These are phyloP conservation scores for Chiua virens DNA, from an alignment of 768 basidiomycete genomes.

Conservation along the genomic window DNA sequence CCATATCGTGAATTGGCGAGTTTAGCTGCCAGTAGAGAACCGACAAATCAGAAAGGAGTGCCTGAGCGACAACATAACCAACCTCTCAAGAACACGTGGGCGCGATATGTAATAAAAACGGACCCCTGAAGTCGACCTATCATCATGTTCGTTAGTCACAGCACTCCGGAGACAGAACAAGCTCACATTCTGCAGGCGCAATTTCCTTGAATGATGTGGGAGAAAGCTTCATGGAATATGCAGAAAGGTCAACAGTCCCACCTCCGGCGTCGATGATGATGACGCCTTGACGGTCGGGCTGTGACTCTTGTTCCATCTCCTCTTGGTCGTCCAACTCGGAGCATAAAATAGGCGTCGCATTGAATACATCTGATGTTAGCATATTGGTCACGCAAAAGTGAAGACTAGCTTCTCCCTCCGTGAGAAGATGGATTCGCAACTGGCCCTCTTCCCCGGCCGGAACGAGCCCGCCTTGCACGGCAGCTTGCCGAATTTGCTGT, in stretches of 20 bases:
- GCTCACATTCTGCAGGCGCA: constrained; percentile 33
- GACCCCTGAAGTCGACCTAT: too few relatives aligned
- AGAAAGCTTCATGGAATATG: constrained; percentile 38
- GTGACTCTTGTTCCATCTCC: background rate
- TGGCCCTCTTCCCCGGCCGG: constrained; percentile 36
- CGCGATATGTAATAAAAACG: too few relatives aligned
- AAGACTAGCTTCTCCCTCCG: constrained; percentile 56
- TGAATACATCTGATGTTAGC: constrained; percentile 32
- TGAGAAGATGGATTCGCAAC: constrained; percentile 50
- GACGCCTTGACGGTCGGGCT: constrained; percentile 29
- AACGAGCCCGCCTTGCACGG: constrained; percentile 48
- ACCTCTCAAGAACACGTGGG: too few relatives aligned
- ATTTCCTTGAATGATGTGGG: constrained; percentile 39
- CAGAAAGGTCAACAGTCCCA: constrained; percentile 41
- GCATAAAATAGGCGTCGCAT: constrained; percentile 4
- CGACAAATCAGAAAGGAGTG: too few relatives aligned
- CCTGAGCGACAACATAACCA: too few relatives aligned
- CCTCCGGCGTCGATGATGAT: constrained; percentile 53
- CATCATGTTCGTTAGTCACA: too few relatives aligned
- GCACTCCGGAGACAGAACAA: too few relatives aligned
- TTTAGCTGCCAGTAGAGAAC: too few relatives aligned
- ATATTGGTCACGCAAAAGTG: constrained; percentile 54
- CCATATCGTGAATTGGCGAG: too few relatives aligned
- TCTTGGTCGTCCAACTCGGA: constrained; percentile 20
- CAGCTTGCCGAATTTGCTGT: constrained; percentile 51